Evolutionary conservation across 192 early-diverging fungal genomes (phyloP), one percentile per base, ranked within the genome.

Genomic region (Coemansia furcata): DNA sequence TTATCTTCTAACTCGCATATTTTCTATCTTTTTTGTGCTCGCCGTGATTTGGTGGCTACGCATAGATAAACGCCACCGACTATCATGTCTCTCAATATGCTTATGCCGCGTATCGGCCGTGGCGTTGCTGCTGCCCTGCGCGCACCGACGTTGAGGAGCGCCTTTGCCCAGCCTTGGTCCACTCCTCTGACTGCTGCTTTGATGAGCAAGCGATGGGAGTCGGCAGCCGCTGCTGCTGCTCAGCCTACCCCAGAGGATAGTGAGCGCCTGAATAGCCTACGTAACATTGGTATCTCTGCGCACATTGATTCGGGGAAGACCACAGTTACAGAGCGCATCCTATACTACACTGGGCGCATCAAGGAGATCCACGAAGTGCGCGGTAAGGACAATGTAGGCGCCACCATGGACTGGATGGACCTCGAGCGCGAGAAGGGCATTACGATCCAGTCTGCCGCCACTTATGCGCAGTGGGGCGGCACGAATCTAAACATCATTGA

Each of bases 391-490:
- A 89, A 89, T 74, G 94, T 97, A 40, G 97, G 95, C 60, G 97
- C 97, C 12, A 98, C 95, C 72, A 99, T 99, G 97, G 97, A 99
- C 84, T 97, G 94, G 39, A 99, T 99, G 97, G 95, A 98, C 30
- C 86, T 98, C 23, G 97, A 98, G 85, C 87, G 95, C 66, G 97
- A 99, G 78, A 90, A 91, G 80, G 93, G 93, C 36, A 94, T 94
- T 68, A 94, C 93, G 32, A 94, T 94, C 68, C 90, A 93, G 81
- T 90, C 89, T 37, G 93, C 93, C n/a, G 91, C 93, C 26, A 94
- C 93, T 15, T 93, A 90, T 77, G 87, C 88, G n/a, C 76, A 84
- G 49, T 94, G 93, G 93, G 86, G 85, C 63, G 85, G 89, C 61
- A 87, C 87, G 62, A 91, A 92, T 68, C 85, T 94, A 38, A 93